Evolutionary conservation across 257 asterid genomes (phyloP), one percentile per base, ranked within the genome.

Genomic region (Scutellaria barbata): DNA sequence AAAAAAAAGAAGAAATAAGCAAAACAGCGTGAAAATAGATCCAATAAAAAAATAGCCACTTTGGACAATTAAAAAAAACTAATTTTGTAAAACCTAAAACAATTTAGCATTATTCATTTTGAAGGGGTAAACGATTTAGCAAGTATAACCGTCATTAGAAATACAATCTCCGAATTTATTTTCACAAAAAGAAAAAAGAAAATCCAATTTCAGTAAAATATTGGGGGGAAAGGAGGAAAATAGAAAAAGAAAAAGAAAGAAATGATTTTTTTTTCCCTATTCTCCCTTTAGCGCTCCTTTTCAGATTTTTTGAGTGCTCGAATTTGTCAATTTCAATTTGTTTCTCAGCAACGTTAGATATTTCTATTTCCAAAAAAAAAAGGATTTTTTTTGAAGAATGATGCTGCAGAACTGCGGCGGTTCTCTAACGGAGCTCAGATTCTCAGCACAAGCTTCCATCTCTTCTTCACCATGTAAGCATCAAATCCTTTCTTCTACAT

Each of bases 381-480:
- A 30, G 35, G 35, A 30, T 2, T 30, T 30, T 30, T 30, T 12
- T 25, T 7, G 16, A 13, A 48, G 52, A 39, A 77, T 80, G 79
- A 72, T 77, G 74, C 62, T 66, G 56, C 83, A 66, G 62, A 70
- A 62, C 48, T 74, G 69, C 73, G 63, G 80, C 9, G 63, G 71
- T 45, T 69, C 71, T 60, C 52, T 77, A 17, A 13, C 72, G 17
- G 79, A 78, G 63, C 73, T 78, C 67, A 68, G 74, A 52, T 63
- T 65, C 75, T 73, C 81, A 59, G 70, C 76, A 40, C 79, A 74
- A 67, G 71, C 80, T 64, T 63, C 48, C 64, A 18, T 74, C 39
- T 70, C 82, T 35, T 63, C 85, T 65, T 73, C 85, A 53, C 69
- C 84, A 45, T 71, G 88, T 85, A 87, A 89, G 92, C 81, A 74